phyloP scores from a whole-genome alignment of 345 rosid species.

The Eucalyptus pumila region DNA sequence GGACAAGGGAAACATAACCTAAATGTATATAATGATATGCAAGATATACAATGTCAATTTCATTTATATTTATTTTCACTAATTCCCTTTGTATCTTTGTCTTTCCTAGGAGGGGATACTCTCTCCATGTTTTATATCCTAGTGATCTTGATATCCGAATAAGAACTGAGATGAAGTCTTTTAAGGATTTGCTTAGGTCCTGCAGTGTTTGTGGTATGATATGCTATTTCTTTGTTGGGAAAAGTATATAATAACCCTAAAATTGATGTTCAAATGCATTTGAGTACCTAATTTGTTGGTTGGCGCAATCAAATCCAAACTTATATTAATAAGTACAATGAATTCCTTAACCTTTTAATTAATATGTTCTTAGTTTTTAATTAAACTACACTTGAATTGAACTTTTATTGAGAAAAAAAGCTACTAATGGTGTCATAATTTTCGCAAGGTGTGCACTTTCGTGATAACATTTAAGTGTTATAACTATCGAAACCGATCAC shows the following conservation, averaged over 20 bases:
- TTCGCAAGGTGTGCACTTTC: neutral
- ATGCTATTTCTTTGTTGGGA: neutral
- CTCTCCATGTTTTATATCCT: too few species aligned
- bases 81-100: too few species aligned
- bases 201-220: neutral
- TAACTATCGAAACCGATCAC: neutral
- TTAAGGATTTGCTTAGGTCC: too few species aligned
- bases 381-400: neutral
- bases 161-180: too few species aligned
- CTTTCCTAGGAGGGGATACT: too few species aligned
- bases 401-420: neutral
- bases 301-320: neutral
- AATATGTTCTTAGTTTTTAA: neutral
- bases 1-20: neutral
- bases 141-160: rapidly evolving
- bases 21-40: neutral
- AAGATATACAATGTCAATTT: neutral
- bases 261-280: neutral
- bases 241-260: neutral
- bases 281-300: neutral
- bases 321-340: neutral
- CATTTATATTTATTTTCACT: neutral
- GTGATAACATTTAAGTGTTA: neutral
- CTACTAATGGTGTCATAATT: neutral
- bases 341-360: neutral